Base-by-base conservation (phyloP, 2,329 filamentous ascomycete genomes). In the Xylariomycetidae sp. region DNA sequence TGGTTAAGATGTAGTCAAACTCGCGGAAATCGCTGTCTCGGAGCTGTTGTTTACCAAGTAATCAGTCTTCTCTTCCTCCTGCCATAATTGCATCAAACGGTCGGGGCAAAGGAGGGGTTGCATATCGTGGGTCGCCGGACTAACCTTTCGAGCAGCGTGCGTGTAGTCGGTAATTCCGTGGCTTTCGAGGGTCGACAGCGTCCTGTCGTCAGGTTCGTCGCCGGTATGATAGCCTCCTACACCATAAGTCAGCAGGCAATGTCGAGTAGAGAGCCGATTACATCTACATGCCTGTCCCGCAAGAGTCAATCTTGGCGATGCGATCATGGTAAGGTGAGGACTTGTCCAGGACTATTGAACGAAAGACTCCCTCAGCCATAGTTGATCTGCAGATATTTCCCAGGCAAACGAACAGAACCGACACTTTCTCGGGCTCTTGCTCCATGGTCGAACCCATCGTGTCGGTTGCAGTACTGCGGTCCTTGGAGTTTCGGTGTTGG, bases 291-390 rank as follows among this genome's bases (percentile, higher is more conserved):
- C 73, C 77, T 13, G 92, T 98, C 31, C 92, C 92, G 59, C 87
- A 92, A 7, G 86, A 94, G 61, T 97, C 92, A 47, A 96, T 79
- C 39, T 67, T 67, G 12, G 65, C 66, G 53, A 96, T 78, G 40
- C 69, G 64, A 29, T 62, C 67, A 49, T 72, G 67, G 51, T 78
- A 79, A 16, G 75, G 69, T 29, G 74, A 63, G 48, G 49, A 43
- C 19, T 46, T 62, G 38, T 82, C 74, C 46, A 74, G 70, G 25
- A 74, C 73, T 25, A 92, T 66, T 40, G 81, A 76, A 38, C 80
- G 78, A 65, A 98, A 97, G 45, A 95, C 85, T 31, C 86, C 92
- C 68, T 97, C 90, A 28, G 89, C 88, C 92, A 98, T 97, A 19
- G 92, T 86, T 6, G 88, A 95, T 40, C 76, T 72, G 58, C 88